phyloP scores from a whole-genome alignment of 2,329 filamentous ascomycete genomes.

The Albophoma yamanashiensis region DNA sequence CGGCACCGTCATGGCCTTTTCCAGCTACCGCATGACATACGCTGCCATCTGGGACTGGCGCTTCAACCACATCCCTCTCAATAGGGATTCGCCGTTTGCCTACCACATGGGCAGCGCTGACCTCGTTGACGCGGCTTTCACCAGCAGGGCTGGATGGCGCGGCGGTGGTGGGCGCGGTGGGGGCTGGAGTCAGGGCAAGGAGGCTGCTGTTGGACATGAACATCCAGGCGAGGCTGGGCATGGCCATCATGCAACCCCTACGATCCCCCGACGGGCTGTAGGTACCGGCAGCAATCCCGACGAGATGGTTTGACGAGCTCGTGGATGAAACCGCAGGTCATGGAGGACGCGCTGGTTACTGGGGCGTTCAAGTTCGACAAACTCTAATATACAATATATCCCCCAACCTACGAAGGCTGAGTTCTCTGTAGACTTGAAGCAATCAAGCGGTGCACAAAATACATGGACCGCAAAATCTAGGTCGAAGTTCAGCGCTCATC shows the following conservation, averaged over 20 bases:
- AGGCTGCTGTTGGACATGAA: not conserved
- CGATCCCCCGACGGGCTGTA: not conserved
- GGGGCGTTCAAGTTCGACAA: not conserved
- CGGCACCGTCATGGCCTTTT: constrained; percentile 55
- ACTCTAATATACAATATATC: not conserved
- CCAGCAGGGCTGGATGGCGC: constrained; percentile 3
- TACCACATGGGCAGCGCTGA: constrained; percentile 1
- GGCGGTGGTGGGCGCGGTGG: not conserved
- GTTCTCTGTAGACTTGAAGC: too few relatives aligned
- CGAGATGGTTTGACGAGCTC: not conserved
- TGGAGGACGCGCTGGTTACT: not conserved
- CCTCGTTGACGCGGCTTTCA: constrained; percentile 3
- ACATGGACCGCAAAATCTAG: too few relatives aligned
- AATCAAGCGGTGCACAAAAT: too few relatives aligned
- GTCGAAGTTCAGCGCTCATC: too few relatives aligned
- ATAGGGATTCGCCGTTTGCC: constrained; percentile 28
- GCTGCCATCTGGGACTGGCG: constrained; percentile 58
- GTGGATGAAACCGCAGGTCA: not conserved
- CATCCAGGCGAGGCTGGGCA: not conserved
- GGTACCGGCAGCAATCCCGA: not conserved
- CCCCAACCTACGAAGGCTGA: not conserved
- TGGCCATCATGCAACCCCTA: not conserved
- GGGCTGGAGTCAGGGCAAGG: not conserved
- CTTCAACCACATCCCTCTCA: constrained; percentile 53
- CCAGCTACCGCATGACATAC: constrained; percentile 56